Evolutionary conservation across 768 basidiomycete genomes (phyloP).

Genomic region (Leccinum rimulosum): DNA sequence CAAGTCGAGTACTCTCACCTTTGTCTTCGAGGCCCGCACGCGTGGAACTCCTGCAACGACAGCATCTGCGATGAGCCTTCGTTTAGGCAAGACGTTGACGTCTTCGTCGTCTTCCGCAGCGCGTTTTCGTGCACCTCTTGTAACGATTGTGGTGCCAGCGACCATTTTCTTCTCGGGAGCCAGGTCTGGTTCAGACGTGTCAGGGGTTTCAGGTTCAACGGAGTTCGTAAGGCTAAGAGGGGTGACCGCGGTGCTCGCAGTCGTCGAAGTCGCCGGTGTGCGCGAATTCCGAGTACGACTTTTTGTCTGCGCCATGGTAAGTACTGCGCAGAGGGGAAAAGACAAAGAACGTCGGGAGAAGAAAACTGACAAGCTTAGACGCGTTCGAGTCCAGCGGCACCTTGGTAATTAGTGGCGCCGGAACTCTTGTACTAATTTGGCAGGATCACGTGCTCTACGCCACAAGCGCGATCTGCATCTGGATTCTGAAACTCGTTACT

Average conservation of each 20-base stretch:
- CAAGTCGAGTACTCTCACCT: slow-evolving; percentile 21
- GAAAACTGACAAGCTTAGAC: slow-evolving; percentile 14
- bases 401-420: slow-evolving; percentile 26
- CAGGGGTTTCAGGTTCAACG: slow-evolving; percentile 48
- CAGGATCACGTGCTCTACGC: slow-evolving; percentile 26
- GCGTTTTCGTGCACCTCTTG: slow-evolving; percentile 27
- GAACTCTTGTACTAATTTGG: slow-evolving; percentile 6
- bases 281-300: slow-evolving; percentile 11
- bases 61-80: slow-evolving; percentile 33
- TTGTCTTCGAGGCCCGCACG: slow-evolving; percentile 14
- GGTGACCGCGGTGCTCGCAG: slow-evolving; percentile 44
- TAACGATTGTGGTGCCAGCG: not conserved
- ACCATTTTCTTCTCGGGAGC: slow-evolving; percentile 1
- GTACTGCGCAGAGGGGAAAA: not conserved
- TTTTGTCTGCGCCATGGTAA: slow-evolving; percentile 25
- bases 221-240: slow-evolving; percentile 50
- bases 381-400: slow-evolving; percentile 16
- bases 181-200: slow-evolving; percentile 43
- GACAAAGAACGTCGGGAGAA: slow-evolving; percentile 15
- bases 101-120: slow-evolving; percentile 36
- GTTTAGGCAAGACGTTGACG: slow-evolving; percentile 25
- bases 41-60: slow-evolving; percentile 21
- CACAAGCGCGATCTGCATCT: slow-evolving; percentile 27
- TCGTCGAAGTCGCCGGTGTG: slow-evolving; percentile 27
- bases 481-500: too few relatives aligned